Evolutionary conservation across 306 rosid species (phyloP).

Genomic region (Cicer pinnatifidum): DNA sequence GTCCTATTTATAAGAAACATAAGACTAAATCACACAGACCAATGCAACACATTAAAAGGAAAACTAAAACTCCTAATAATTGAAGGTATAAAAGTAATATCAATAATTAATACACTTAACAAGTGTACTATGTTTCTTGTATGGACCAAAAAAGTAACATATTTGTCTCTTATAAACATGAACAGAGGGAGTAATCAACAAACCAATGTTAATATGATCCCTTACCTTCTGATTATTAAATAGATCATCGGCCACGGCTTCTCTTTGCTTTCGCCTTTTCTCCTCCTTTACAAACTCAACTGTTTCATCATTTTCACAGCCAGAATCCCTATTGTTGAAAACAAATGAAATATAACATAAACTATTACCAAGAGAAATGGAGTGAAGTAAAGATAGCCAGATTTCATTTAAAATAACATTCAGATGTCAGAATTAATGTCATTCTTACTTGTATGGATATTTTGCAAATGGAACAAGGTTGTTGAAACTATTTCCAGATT

Average conservation of each 20-base stretch:
- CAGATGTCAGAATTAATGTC: conserved; percentile 26
- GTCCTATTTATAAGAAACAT: too few relatives aligned
- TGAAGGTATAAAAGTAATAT: too few relatives aligned
- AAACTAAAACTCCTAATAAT: too few relatives aligned
- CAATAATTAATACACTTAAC: too few relatives aligned
- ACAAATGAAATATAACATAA: conserved; percentile 33
- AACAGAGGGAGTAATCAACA: neutral
- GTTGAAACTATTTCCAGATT: conserved; percentile 81
- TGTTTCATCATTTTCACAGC: conserved; percentile 61
- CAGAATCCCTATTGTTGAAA: conserved; percentile 65
- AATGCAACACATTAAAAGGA: too few relatives aligned
- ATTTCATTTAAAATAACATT: conserved; percentile 23
- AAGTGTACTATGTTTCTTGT: too few relatives aligned
- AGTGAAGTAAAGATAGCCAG: conserved; percentile 34
- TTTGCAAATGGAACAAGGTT: conserved; percentile 79
- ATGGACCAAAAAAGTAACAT: too few relatives aligned
- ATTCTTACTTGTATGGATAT: conserved; percentile 78
- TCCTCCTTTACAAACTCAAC: conserved; percentile 66
- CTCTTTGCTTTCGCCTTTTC: conserved; percentile 74
- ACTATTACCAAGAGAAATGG: conserved; percentile 8
- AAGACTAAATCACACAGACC: too few relatives aligned
- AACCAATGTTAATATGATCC: neutral
- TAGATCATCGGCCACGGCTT: conserved; percentile 85
- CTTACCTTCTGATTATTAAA: conserved; percentile 71
- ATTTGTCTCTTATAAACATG: too few relatives aligned